Base-by-base conservation (phyloP, 2,329 filamentous ascomycete genomes). In the Stachybotrys echinatus region DNA sequence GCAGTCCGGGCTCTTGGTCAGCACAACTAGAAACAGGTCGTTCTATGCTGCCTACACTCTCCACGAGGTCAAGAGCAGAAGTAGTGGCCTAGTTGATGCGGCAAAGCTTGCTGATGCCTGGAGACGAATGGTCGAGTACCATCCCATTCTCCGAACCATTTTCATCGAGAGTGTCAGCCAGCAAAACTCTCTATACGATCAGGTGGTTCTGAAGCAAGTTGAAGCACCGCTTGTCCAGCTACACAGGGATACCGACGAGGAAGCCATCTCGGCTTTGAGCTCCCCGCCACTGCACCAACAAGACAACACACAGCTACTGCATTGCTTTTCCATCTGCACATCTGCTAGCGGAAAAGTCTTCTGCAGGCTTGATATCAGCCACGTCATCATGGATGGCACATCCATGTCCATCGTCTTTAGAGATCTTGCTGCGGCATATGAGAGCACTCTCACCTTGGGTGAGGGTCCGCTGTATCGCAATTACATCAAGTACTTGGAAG, bases 111-210 rank as follows among this genome's bases (percentile, higher is more conserved):
- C 31, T 66, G 74, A 38, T 74, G 72, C 54, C 58, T 76, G 75
- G 75, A 65, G 72, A 44, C 65, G 69, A 23, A 65, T 77, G 1
- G 65, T 71, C 0, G 57, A 68, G 20, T 67, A 66, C 27, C 72
- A 77, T 48, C 52, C 72, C 0, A 71, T 73, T 8, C 58, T 78
- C 40, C 60, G 74, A 47, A 76, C 74, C 0, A 62, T 77, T 19
- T 78, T 79, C 49, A 66, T 70, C 37, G 73, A 74, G 48, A 77
- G 74, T 21, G 65, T 73, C 12, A 69, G 71, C 12, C 65, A 69
- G 50, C 49, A 58, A 4, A 65, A 71, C 7, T 73, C 74, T 0
- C 62, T 77, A 1, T 77, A 70, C 42, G 73, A 78, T 47, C 73
- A 73, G 54, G 65, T 78, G 4, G 63, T 78, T 2, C 59, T 78